Conservation (phyloP, 1,284 basidiomycete genomes). For the Pseudozyma tsukubaensis region DNA sequence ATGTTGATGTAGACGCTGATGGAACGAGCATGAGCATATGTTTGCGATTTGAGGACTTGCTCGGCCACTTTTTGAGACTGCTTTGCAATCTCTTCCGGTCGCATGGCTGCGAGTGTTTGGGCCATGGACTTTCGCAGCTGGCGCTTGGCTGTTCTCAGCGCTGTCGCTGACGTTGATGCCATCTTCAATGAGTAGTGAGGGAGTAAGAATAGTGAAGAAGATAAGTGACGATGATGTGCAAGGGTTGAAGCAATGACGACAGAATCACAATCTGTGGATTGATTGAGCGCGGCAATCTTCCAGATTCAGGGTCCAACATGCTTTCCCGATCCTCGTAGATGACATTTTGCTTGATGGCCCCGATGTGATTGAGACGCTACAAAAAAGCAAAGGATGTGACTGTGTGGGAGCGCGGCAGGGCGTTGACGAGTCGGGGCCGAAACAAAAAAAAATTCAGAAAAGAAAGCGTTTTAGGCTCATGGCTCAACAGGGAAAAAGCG, state of each 20-base stretch:
- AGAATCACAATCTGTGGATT: conserved; percentile 2
- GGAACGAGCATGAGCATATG: conserved; percentile 56
- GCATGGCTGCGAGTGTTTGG: conserved; percentile 38
- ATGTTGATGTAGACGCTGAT: conserved; percentile 69
- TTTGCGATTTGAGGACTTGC: conserved; percentile 62
- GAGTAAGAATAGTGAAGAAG: neutral
- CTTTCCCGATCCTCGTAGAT: neutral
- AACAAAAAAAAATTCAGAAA: too few relatives aligned
- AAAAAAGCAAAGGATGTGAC: neutral
- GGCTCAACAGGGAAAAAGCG: too few relatives aligned
- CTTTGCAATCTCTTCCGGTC: conserved; percentile 25
- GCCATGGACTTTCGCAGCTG: conserved; percentile 60
- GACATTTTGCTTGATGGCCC: neutral
- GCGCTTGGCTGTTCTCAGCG: conserved; percentile 55
- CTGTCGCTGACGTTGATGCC: conserved; percentile 19
- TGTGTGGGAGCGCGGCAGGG: conserved; percentile 4
- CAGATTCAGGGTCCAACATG: conserved; percentile 8
- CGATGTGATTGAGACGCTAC: too few relatives aligned
- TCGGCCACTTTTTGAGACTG: conserved; percentile 48
- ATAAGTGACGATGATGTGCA: neutral
- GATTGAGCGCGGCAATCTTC: conserved; percentile 1
- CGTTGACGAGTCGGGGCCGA: too few relatives aligned
- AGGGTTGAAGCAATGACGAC: neutral
- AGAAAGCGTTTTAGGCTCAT: too few relatives aligned
- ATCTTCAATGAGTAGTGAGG: neutral